Base-by-base conservation (phyloP, 2,329 filamentous ascomycete genomes). In the Aureobasidium sp. region DNA sequence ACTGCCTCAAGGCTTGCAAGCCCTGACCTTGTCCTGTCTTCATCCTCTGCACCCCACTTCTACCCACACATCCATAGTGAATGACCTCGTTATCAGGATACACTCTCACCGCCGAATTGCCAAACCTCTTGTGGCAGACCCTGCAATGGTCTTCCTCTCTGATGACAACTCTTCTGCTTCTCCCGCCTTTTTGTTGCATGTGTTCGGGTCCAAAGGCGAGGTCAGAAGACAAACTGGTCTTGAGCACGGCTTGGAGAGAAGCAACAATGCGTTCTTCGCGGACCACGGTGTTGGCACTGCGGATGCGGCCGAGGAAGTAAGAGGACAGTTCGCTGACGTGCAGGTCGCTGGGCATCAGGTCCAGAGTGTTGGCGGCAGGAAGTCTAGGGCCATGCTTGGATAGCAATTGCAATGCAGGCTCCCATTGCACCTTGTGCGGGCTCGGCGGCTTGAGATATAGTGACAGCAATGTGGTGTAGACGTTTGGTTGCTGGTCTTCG, bases 221-320 rank as follows among this genome's bases (percentile, higher is more conserved):
- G 34, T 83, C 79, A 6, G 87, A 85, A 67, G 96, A 90, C 7
- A 88, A 85, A 41, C 85, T 84, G n/a, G 93, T 85, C 27, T 90
- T 86, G 70, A 92, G 86, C 37, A 90, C 88, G 70, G 88, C 90
- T 48, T 90, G 82, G 67, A 99, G 77, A 1, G 86, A 86, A 2
- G 88, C 84, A 2, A 91, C 84, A 31, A 99, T 86, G 31, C 89
- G 85, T 36, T 87, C 85, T 74, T 94, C 87, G 68, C 92, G 93
- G 64, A 94, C 82, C 0, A 89, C 82, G 27, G 87, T 89, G 69
- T 91, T 97, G 58, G 91, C 91, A 12, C 87, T 86, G 22, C 94
- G 87, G 69, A 97, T 96, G 25, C 93, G 87, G 12, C 92, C 91
- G 41, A 87, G 85, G 80, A 99, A 97, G 76, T 99, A 99, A 15